A percentile compares a stretch with the other conserved stretches of the same genome.
These are phyloP conservation scores for Boeremia lycopersici DNA, from an alignment of 2,329 filamentous ascomycete species.

Conservation along the genomic window DNA sequence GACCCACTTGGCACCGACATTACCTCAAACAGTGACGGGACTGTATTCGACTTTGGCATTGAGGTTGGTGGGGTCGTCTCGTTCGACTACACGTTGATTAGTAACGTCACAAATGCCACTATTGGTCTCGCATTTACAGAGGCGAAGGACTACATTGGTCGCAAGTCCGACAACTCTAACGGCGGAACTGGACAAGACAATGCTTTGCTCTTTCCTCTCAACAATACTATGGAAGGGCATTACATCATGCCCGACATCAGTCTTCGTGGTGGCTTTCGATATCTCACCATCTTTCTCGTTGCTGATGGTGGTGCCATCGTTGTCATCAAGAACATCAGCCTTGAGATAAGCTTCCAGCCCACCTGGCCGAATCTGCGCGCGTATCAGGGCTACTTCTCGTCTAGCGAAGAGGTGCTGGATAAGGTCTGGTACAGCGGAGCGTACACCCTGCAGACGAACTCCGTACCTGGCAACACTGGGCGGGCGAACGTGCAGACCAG, in stretches of 20 bases:
- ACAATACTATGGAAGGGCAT: constrained; percentile 38
- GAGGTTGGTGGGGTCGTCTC: constrained; percentile 64
- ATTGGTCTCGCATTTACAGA: constrained; percentile 52
- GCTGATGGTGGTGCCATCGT: constrained; percentile 45
- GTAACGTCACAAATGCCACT: constrained; percentile 43
- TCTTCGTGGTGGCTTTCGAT: constrained; percentile 60
- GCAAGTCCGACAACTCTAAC: constrained; percentile 52
- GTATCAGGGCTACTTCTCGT: constrained; percentile 47
- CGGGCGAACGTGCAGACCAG: constrained; percentile 8
- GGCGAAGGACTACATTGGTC: constrained; percentile 52
- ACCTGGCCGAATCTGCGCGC: constrained; percentile 54
- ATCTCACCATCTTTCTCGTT: constrained; percentile 56
- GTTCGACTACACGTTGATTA: constrained; percentile 52
- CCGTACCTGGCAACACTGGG: constrained; percentile 43
- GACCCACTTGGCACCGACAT: neutral
- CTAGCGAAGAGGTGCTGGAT: constrained; percentile 56
- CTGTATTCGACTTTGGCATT: constrained; percentile 63
- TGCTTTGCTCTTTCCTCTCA: constrained; percentile 54
- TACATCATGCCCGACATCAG: constrained; percentile 53
- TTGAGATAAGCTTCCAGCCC: constrained; percentile 57
- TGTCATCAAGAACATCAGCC: constrained; percentile 45
- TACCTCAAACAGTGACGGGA: neutral
- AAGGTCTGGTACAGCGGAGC: constrained; percentile 63
- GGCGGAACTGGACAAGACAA: constrained; percentile 49
- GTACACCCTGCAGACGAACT: constrained; percentile 49